Percentiles rank a stretch among this genome's conserved stretches.
Conservation (phyloP, 768 basidiomycete genomes). For the Amanita pallidorosea region DNA sequence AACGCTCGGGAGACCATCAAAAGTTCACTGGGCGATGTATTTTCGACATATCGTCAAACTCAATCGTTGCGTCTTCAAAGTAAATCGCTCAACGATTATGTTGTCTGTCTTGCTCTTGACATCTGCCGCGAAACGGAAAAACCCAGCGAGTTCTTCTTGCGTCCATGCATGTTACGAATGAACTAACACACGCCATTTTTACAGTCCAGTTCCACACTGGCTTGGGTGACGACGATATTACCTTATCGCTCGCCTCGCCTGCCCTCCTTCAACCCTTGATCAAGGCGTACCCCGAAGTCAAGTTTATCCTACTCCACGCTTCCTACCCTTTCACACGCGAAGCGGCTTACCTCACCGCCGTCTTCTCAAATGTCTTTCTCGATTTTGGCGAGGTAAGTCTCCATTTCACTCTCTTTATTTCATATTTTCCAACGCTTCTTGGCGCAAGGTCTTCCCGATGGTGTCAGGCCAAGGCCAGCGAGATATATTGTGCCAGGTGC, state of each 20-base stretch:
- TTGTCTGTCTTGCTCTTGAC: slow-evolving; percentile 44
- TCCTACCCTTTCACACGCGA: slow-evolving; percentile 75
- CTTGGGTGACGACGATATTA: slow-evolving; percentile 66
- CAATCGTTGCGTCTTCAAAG: slow-evolving; percentile 41
- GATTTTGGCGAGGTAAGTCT: slow-evolving; percentile 60
- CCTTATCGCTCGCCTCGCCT: slow-evolving; percentile 46
- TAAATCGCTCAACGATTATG: slow-evolving; percentile 56
- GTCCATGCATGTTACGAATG: neutral
- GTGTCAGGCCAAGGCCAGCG: slow-evolving; percentile 57
- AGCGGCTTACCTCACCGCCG: slow-evolving; percentile 64
- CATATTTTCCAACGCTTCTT: neutral
- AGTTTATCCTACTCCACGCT: slow-evolving; percentile 61
- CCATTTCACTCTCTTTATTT: neutral
- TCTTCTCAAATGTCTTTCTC: slow-evolving; percentile 65
- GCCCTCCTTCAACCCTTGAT: slow-evolving; percentile 61
- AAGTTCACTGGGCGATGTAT: slow-evolving; percentile 20
- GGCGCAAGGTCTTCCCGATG: slow-evolving; percentile 47
- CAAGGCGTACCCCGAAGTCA: slow-evolving; percentile 46
- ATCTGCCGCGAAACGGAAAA: slow-evolving; percentile 42
- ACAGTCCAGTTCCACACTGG: slow-evolving; percentile 82
- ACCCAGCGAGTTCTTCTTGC: slow-evolving; percentile 35
- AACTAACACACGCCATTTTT: neutral
- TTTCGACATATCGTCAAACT: slow-evolving; percentile 22
- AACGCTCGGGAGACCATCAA: slow-evolving; percentile 16
- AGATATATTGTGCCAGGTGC: slow-evolving; percentile 43